Conservation (phyloP, 2,329 filamentous ascomycete genomes). For the Fusarium multiceps region DNA sequence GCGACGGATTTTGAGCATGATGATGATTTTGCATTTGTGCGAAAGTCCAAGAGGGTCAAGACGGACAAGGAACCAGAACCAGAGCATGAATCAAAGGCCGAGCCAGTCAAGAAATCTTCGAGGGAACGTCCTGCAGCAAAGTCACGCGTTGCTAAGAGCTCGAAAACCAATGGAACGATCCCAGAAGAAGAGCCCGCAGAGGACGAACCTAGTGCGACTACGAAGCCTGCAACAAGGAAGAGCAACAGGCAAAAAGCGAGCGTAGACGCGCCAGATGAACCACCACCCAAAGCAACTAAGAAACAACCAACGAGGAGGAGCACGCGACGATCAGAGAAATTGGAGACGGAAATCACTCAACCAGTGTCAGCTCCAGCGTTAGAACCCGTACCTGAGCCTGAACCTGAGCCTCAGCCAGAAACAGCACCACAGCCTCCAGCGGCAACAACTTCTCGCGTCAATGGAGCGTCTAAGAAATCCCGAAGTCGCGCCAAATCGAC, state of each 20-base stretch:
- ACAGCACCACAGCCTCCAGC: background rate
- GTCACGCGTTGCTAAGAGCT: constrained; percentile 50
- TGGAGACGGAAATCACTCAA: constrained; percentile 42
- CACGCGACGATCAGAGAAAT: constrained; percentile 58
- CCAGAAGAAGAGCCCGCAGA: constrained; percentile 36
- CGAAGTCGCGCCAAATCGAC: constrained; percentile 37
- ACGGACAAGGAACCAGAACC: constrained; percentile 59
- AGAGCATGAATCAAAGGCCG: constrained; percentile 51
- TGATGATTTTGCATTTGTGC: constrained; percentile 81
- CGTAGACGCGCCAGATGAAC: constrained; percentile 53
- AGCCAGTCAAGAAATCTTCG: constrained; percentile 57
- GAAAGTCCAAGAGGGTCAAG: constrained; percentile 74
- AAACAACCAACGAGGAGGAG: constrained; percentile 55
- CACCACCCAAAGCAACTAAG: constrained; percentile 54
- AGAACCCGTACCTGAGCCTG: background rate
- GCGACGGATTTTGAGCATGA: constrained; percentile 72
- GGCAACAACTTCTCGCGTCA: constrained; percentile 32
- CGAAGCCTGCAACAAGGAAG: constrained; percentile 45
- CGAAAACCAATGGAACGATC: constrained; percentile 43
- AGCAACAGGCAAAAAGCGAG: constrained; percentile 56
- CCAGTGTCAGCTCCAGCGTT: background rate
- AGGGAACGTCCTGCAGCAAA: constrained; percentile 49
- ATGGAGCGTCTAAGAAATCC: constrained; percentile 45
- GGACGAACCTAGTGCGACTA: constrained; percentile 29
- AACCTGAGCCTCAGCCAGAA: background rate